phyloP scores from a whole-genome alignment of 768 basidiomycete genomes.

The Mycena galericulata region DNA sequence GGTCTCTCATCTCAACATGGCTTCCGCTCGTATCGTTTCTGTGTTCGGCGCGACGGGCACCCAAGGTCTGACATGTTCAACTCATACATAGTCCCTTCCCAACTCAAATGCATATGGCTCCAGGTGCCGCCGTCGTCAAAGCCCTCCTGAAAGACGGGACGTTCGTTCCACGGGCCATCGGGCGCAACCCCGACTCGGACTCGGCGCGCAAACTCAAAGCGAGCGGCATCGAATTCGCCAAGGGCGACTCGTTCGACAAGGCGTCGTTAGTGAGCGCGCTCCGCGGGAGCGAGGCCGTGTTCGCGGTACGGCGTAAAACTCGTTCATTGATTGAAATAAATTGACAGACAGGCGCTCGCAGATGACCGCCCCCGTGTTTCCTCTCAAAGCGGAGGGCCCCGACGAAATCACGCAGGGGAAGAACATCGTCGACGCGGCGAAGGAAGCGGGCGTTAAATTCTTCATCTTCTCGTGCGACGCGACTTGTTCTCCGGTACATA shows the following conservation, averaged over 20 bases:
- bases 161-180: constrained; percentile 16
- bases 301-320: background rate
- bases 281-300: constrained; percentile 15
- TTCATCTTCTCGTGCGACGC: constrained; percentile 26
- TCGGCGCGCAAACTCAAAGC: background rate
- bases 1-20: too few species aligned
- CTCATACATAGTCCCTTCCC: too few species aligned
- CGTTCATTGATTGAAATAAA: background rate
- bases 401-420: constrained; percentile 36
- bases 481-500: background rate
- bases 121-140: constrained; percentile 2
- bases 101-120: background rate
- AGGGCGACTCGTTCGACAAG: constrained; percentile 12
- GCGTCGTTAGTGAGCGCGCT: background rate
- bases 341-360: background rate
- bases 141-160: constrained; percentile 11
- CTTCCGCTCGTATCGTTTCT: constrained; percentile 4
- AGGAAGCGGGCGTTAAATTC: constrained; percentile 38
- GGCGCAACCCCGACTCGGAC: constrained; percentile 1
- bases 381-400: background rate
- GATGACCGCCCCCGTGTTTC: background rate
- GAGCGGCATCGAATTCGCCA: constrained; percentile 5
- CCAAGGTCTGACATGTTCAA: too few species aligned
- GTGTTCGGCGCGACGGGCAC: constrained; percentile 19
- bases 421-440: constrained; percentile 41